These are phyloP conservation scores for Guadua angustifolia DNA, from an alignment of 176 grass and related monocot species.

Conservation along the genomic window DNA sequence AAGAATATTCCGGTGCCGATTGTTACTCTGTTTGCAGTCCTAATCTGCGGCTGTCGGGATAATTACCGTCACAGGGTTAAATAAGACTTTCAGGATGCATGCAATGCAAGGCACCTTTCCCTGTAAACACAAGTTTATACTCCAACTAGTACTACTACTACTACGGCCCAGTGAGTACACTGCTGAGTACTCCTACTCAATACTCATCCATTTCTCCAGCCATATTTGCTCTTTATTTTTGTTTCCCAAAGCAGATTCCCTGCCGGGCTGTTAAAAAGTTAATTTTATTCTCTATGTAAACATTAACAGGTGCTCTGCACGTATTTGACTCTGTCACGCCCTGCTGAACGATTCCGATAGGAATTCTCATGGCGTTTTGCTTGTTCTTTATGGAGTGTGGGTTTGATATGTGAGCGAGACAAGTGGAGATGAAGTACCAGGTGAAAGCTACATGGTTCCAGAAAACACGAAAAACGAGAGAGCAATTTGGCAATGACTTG, in stretches of 20 bases:
- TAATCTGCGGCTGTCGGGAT: slow-evolving; percentile 32
- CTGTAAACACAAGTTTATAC: background rate
- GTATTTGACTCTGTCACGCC: background rate
- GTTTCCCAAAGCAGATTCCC: background rate
- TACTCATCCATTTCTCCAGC: background rate
- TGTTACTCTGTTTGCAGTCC: background rate
- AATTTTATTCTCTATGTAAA: background rate
- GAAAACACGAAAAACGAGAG: too few relatives aligned
- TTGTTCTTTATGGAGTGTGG: background rate
- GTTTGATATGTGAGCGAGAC: background rate
- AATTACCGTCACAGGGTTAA: slow-evolving; percentile 47
- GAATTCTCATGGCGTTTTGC: background rate
- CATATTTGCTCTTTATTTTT: slow-evolving; percentile 11
- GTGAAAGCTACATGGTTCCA: background rate
- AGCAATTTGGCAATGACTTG: too few relatives aligned
- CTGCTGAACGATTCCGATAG: background rate
- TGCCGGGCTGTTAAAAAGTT: background rate
- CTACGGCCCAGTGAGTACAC: background rate
- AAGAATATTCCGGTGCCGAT: slow-evolving; percentile 1
- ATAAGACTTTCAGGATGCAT: slow-evolving; percentile 15
- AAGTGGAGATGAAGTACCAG: background rate
- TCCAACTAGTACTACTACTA: background rate
- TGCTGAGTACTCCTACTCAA: background rate
- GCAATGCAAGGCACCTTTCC: too few relatives aligned
- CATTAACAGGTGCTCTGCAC: background rate